Base-by-base conservation (phyloP, 345 rosid genomes). In the Eucalyptus fibrosa region DNA sequence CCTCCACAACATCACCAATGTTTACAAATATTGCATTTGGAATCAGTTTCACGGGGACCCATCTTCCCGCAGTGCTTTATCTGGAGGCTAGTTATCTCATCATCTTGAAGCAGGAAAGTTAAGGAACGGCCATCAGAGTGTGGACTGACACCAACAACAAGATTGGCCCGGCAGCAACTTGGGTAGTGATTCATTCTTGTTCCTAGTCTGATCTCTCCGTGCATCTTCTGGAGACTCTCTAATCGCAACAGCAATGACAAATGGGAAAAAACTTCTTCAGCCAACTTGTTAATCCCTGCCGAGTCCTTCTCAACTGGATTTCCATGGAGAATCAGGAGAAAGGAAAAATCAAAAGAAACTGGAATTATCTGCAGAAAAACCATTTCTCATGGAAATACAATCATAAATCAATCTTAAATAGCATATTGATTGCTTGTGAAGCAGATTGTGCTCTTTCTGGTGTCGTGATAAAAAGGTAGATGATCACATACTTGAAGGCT, bases 181-280 rank as follows among this genome's bases (percentile, higher is more conserved):
- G 93, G 92, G 86, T 93, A 91, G 85, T 92, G 91, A 24, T 91
- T 91, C 91, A 91, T 88, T 87, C 92, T 86, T 44, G 89, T 90
- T 7, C 53, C 91, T 77, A 86, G 92, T 86, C 83, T 88, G 62
- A 92, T 59, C 91, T 90, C 87, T 8, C 87, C 86, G 26, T 86
- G 89, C 80, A 87, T 28, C 51, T 37, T n/a, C 69, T 59, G 60
- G 26, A 91, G 81, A 17, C 80, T 88, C 82, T 37, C 47, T 81
- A 93, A 65, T 32, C 90, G 89, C 88, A 90, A 85, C 51, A 81
- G 47, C 50, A 59, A 50, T 26, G 90, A 90, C n/a, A 92, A 26
- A 42, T 88, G 86, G 23, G 87, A 86, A 14, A 90, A 26, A 37
- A 90, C 87, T 85, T 32, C 87, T 30, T 53, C 87, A 1, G 83